phyloP scores from a whole-genome alignment of 2,329 filamentous ascomycete genomes.

The Penicillium rolfsii region DNA sequence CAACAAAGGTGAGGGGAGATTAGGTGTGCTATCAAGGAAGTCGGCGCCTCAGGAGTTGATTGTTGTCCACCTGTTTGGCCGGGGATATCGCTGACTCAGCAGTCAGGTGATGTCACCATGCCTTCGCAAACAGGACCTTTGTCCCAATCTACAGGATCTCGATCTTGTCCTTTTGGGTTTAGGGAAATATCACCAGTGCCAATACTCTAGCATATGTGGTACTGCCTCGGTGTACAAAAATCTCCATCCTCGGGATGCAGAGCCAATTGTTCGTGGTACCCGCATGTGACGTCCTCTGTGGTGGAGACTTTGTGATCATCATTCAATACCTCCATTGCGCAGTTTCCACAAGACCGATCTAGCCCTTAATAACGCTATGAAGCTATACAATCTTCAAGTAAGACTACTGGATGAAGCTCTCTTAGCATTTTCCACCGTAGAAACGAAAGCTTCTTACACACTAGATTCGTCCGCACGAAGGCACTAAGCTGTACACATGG shows the following conservation, averaged over 20 bases:
- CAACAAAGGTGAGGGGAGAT: conserved; percentile 13
- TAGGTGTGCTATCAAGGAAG: conserved; percentile 26
- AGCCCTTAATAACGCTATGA: background rate
- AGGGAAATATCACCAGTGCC: background rate
- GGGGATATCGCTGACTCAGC: conserved; percentile 24
- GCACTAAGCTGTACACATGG: background rate
- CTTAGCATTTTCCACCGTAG: background rate
- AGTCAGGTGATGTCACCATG: conserved; percentile 41
- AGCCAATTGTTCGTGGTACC: background rate
- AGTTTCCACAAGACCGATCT: background rate
- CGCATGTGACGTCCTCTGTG: conserved; percentile 7
- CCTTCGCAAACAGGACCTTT: background rate
- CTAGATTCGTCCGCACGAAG: background rate
- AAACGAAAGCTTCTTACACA: background rate
- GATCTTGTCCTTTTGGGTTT: background rate
- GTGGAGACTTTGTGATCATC: conserved; percentile 5
- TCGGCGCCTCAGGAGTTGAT: conserved; percentile 28
- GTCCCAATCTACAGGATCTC: background rate
- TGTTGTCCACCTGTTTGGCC: conserved; percentile 23
- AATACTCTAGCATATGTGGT: background rate
- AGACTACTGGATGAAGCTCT: background rate
- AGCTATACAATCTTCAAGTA: background rate
- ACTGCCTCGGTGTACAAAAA: conserved; percentile 4
- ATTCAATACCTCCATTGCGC: background rate
- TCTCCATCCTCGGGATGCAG: conserved; percentile 6